phyloP scores from a whole-genome alignment of 2,329 filamentous ascomycete genomes.

The Aspergillus eucalypticola region DNA sequence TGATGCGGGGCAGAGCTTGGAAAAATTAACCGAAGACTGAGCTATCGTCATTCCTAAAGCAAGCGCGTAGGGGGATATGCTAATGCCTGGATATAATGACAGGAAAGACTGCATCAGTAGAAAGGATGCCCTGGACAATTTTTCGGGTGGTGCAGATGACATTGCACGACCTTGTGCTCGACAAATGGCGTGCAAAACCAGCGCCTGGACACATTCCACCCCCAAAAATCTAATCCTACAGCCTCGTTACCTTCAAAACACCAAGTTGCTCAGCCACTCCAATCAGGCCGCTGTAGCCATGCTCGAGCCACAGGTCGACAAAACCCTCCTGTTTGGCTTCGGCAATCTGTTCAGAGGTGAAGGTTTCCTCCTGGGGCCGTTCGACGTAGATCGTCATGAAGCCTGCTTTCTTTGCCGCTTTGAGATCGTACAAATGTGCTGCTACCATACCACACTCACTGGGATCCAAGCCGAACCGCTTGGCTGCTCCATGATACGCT shows the following conservation, averaged over 20 bases:
- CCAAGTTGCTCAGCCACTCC: constrained; percentile 55
- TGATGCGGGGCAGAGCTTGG: neutral
- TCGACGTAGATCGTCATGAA: constrained; percentile 74
- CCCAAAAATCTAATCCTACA: neutral
- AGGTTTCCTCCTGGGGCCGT: constrained; percentile 65
- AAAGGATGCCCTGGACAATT: neutral
- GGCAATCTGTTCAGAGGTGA: constrained; percentile 49
- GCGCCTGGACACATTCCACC: neutral
- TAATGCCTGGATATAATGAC: neutral
- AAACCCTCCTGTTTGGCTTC: constrained; percentile 55
- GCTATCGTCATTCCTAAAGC: too few relatives aligned
- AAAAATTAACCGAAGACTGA: too few relatives aligned
- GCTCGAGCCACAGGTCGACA: constrained; percentile 65
- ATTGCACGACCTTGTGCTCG: neutral
- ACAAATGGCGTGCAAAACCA: neutral
- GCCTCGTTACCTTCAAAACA: constrained; percentile 13
- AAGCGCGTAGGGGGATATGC: too few relatives aligned
- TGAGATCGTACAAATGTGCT: constrained; percentile 69
- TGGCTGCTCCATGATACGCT: constrained; percentile 69
- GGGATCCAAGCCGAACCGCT: constrained; percentile 57
- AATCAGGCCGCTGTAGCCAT: constrained; percentile 54
- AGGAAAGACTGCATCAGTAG: neutral
- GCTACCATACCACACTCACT: constrained; percentile 74
- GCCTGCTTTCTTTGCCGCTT: constrained; percentile 64
- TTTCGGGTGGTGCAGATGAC: neutral